Percentiles rank a stretch among this genome's conserved stretches.
Evolutionary conservation across 305 asterid genomes (phyloP).

Genomic region (Solanum hybrid): DNA sequence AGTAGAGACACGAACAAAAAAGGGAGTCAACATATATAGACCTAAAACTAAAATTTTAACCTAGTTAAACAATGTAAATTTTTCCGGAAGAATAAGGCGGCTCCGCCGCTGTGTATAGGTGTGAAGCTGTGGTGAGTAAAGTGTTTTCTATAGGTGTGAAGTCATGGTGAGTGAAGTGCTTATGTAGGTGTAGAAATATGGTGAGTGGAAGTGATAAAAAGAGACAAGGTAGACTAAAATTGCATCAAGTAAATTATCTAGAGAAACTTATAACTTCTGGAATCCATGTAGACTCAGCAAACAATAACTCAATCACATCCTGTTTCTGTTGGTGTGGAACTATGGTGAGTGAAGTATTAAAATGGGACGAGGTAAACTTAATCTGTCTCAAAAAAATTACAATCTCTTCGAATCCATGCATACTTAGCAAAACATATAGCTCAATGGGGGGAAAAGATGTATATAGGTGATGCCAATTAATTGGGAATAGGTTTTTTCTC

Average conservation of each 20-base stretch:
- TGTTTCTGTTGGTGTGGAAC: neutral
- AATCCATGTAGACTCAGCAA: neutral
- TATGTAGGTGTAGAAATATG: neutral
- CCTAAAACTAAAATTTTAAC: neutral
- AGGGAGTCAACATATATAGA: neutral
- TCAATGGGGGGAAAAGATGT: neutral
- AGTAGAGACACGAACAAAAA: too few species aligned
- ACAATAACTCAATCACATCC: neutral
- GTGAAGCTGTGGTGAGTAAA: neutral
- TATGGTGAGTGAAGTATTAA: neutral
- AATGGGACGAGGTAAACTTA: neutral
- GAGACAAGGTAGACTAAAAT: neutral
- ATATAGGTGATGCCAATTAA: neutral
- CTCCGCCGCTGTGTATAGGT: neutral
- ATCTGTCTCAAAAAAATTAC: neutral
- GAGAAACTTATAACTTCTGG: neutral
- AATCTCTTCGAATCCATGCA: neutral
- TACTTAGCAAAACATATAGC: neutral
- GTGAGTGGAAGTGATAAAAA: neutral
- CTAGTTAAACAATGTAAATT: neutral
- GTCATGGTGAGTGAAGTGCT: neutral
- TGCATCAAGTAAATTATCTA: neutral
- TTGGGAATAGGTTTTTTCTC: neutral
- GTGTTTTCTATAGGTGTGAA: neutral
- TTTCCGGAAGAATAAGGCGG: neutral